Evolutionary conservation across 116 monocot species (phyloP).

Genomic region (Dioscorea cayenensis): DNA sequence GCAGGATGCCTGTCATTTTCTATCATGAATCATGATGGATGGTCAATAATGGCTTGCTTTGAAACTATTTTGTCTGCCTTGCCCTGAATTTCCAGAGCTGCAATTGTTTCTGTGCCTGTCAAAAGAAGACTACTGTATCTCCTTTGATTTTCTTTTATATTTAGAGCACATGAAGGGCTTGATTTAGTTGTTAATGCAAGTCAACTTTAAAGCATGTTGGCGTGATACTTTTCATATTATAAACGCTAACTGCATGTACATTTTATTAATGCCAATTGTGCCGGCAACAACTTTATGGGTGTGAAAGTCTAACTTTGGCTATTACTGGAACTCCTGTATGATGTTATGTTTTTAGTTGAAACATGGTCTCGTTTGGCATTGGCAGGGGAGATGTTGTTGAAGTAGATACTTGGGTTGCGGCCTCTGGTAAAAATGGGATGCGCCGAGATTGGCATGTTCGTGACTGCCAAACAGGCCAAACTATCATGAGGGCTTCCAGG

Average conservation of each 20-base stretch:
- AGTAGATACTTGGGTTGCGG: conserved; percentile 81
- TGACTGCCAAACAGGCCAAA: conserved; percentile 62
- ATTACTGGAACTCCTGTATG: not conserved
- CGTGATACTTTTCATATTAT: not conserved
- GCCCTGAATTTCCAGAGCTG: not conserved
- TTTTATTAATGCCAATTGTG: not conserved
- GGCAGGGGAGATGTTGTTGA: conserved; percentile 86
- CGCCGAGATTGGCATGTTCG: conserved; percentile 86
- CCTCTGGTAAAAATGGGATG: conserved; percentile 95
- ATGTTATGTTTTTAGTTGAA: not conserved
- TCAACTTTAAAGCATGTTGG: not conserved
- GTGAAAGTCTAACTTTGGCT: not conserved
- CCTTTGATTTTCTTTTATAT: not conserved
- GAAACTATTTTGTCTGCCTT: not conserved
- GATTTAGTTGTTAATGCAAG: not conserved
- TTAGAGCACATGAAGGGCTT: not conserved
- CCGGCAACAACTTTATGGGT: not conserved
- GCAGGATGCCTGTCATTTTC: not conserved
- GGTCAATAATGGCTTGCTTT: not conserved
- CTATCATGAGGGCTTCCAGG: conserved; percentile 81
- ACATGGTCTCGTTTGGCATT: not conserved
- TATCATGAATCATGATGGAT: not conserved
- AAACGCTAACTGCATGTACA: not conserved
- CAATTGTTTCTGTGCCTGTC: not conserved
- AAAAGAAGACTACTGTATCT: not conserved